Base-by-base conservation (phyloP, 225 moss, liverwort and hornwort species). In the Bryum argenteum region DNA sequence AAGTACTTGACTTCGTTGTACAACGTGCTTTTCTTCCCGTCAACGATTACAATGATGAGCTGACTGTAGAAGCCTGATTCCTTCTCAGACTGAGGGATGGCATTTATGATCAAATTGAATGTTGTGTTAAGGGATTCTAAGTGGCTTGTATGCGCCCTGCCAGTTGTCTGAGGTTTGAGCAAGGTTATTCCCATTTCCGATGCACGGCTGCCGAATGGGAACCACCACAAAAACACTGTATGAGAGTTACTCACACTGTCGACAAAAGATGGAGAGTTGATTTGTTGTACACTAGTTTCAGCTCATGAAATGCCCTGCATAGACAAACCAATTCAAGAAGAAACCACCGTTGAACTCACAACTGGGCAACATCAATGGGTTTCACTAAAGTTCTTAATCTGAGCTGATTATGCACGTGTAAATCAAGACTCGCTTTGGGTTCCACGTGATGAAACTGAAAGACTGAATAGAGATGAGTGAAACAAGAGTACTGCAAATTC, bases 1-100 rank as follows among this genome's bases (percentile, higher is more conserved):
- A 77, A 84, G 59, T 81, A 76, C 66, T 81, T 84, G 65, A 84
- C 75, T 42, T 78, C 71, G 39, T 81, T 81, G 57, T 84, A 84
- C 33, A 77, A 55, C 4, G 53, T 48, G 56, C 50, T 81, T 28
- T 18, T 71, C 50, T 78, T 78, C 3, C 84, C 84, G 3, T 78
- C 74, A 6, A 84, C 78, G 11, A 84, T 9, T 14, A 81, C 78
- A 51, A 84, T 52, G 65, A 84, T 78, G 60, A 81, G 42, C 48
- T 84, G 81, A 61, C 81, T 78, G 17, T 69, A 65, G 1, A 55
- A 58, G 7, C 81, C 78, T 10, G 47, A 15, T 28, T 75, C 75
- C 48, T 65, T 81, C 22, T 78, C 75, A 55, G 12, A 1, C 6
- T 75, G 77, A 22, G 78, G 78, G 19, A 84, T 84, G 6, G 75